Evolutionary conservation across 208 protist species (phyloP).

Genomic region (Trypanosoma theileri): DNA sequence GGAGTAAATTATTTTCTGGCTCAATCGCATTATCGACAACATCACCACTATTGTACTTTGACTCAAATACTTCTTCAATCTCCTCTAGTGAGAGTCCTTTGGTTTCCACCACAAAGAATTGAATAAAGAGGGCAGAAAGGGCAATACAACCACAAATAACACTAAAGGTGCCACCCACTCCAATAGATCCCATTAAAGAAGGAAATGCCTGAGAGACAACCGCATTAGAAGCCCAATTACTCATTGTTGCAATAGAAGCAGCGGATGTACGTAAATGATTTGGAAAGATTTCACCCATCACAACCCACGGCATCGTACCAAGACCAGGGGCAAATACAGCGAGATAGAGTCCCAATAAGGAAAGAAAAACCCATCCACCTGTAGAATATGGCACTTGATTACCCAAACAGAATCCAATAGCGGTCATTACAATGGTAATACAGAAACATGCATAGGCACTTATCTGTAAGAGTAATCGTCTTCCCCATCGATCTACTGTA

Average conservation of each 20-base stretch:
- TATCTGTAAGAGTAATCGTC: slow-evolving; percentile 64
- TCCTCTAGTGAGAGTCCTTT: slow-evolving; percentile 86
- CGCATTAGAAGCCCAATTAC: slow-evolving; percentile 89
- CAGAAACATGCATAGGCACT: slow-evolving; percentile 71
- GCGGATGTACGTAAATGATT: slow-evolving; percentile 75
- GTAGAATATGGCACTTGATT: slow-evolving; percentile 53
- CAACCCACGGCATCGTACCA: slow-evolving; percentile 90
- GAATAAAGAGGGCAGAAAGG: slow-evolving; percentile 64
- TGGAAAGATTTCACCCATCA: slow-evolving; percentile 91
- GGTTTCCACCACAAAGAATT: slow-evolving; percentile 87
- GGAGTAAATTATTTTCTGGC: no score
- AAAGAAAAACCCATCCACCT: slow-evolving; percentile 78
- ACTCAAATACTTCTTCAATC: slow-evolving; percentile 76
- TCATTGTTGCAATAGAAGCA: slow-evolving; percentile 85
- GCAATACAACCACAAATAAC: slow-evolving; percentile 67
- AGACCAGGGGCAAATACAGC: slow-evolving; percentile 86
- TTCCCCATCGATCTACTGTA: slow-evolving; percentile 80
- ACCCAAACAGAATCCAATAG: slow-evolving; percentile 61
- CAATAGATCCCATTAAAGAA: slow-evolving; percentile 78
- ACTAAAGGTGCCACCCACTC: slow-evolving; percentile 78
- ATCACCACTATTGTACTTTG: not conserved
- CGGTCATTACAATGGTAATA: slow-evolving; percentile 54
- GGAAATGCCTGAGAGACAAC: slow-evolving; percentile 90
- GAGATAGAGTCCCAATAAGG: slow-evolving; percentile 77
- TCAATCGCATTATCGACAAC: no score